These are phyloP conservation scores for Ceratocystiopsis minuta DNA, from an alignment of 2,329 filamentous ascomycete species.

Conservation along the genomic window DNA sequence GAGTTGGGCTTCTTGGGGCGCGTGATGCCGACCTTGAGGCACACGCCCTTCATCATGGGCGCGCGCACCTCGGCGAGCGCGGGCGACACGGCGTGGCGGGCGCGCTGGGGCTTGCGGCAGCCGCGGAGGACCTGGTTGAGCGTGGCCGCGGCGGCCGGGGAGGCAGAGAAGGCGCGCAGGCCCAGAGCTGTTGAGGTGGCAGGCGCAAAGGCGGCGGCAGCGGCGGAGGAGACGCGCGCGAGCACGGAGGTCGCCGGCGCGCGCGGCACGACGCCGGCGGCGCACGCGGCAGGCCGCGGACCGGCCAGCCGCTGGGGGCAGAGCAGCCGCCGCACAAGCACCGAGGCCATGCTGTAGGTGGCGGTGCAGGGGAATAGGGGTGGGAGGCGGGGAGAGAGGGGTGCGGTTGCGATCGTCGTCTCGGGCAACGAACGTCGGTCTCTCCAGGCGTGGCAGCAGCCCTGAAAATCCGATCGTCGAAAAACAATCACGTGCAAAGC, in stretches of 20 bases:
- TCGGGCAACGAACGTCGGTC: no score
- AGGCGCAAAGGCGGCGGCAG: constrained; percentile 6
- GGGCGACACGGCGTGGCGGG: constrained; percentile 74
- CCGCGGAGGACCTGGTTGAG: constrained; percentile 60
- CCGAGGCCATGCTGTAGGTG: constrained; percentile 15
- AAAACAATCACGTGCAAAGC: no score
- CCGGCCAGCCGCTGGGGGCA: constrained; percentile 8
- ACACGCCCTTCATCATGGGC: constrained; percentile 86
- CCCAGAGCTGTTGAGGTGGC: constrained; percentile 11
- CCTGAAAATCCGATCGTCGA: no score
- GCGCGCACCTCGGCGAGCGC: constrained; percentile 51
- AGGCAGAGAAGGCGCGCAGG: constrained; percentile 17
- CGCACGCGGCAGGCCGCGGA: no score
- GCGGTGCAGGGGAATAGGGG: no score
- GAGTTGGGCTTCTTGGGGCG: constrained; percentile 99
- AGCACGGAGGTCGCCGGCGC: constrained; percentile 9
- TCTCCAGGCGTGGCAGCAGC: no score
- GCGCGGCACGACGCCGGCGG: no score
- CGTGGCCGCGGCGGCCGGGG: constrained; percentile 39
- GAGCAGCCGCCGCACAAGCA: constrained; percentile 18
- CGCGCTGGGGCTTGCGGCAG: constrained; percentile 60
- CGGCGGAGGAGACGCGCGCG: constrained; percentile 4
- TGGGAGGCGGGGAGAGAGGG: no score
- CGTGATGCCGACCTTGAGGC: constrained; percentile 79
- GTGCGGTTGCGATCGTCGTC: neutral